Base-by-base conservation (phyloP, 2,329 filamentous ascomycete genomes). In the Phialophora expanda region DNA sequence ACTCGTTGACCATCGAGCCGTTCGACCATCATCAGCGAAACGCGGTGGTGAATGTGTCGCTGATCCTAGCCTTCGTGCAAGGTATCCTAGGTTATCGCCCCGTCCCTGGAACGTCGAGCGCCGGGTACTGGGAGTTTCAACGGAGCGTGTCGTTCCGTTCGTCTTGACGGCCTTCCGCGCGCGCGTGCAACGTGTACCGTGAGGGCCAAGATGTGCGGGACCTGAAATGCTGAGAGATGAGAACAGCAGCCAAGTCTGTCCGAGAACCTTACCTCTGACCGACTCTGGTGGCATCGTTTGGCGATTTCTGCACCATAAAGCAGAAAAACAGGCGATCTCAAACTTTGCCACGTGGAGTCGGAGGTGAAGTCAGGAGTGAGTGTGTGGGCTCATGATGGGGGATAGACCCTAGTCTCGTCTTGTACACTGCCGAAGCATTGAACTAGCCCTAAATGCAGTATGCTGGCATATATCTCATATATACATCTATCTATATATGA, bases 1-100 rank as follows among this genome's bases (percentile, higher is more conserved):
- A 66, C 53, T 48, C 56, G 20, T 59, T 66, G 34, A 58, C 54
- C 50, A 51, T 66, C 9, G 63, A 66, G 38, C 56, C 57, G 22
- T 66, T 62, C 30, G 59, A 62, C 20, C 53, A 62, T 30, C 46
- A 60, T 53, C 62, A 60, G 48, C 28, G 62, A 9, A 32, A 55
- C 26, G 17, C 22, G 6, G 48, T 54, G n/a, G 53, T 62, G 2
- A 66, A 66, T 24, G 38, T 54, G 8, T 8, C 38, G 11, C 32
- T 66, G 30, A 44, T 66, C 26, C 53, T 61, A 12, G 28, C 53
- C 11, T 66, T 66, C 26, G 55, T 66, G 26, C 32, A 62, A 22
- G 58, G 64, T 7, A 53, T 62, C n/a, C 54, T 62, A n/a, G 64
- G 59, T 3, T 62, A 66, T 54, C 28, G 44, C 8, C 28, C 41